These are phyloP conservation scores for Aspergillus texensis DNA, from an alignment of 2,329 filamentous ascomycete species.

Conservation along the genomic window DNA sequence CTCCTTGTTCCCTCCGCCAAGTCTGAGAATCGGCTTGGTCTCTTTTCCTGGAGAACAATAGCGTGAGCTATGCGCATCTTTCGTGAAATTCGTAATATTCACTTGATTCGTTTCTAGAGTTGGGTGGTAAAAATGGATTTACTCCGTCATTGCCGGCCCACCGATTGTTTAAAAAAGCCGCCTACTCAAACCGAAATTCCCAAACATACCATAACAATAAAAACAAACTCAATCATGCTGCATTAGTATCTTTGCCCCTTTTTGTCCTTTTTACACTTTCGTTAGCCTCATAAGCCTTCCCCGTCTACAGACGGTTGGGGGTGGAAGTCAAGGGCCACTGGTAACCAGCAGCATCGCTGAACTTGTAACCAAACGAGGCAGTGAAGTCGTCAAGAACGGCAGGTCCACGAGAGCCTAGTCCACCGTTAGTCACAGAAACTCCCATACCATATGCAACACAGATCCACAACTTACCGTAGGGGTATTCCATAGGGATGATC, in stretches of 20 bases:
- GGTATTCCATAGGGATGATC: conserved; percentile 99
- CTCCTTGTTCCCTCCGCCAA: background rate
- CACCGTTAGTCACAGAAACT: conserved; percentile 11
- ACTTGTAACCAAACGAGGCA: conserved; percentile 97
- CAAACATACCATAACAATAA: conserved; percentile 17
- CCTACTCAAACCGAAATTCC: conserved; percentile 18
- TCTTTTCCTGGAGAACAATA: background rate
- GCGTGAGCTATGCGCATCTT: background rate
- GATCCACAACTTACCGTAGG: conserved; percentile 75
- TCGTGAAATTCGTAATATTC: conserved; percentile 16
- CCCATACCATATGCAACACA: background rate
- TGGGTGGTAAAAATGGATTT: conserved; percentile 5
- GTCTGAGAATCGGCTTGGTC: background rate
- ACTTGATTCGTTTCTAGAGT: conserved; percentile 24
- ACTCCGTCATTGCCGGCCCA: background rate
- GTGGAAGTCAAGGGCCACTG: conserved; percentile 84
- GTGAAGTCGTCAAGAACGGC: conserved; percentile 98
- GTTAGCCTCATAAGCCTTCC: conserved; percentile 4
- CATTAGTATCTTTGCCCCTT: conserved; percentile 17
- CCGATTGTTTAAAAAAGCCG: conserved; percentile 8
- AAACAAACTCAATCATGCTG: conserved; percentile 21
- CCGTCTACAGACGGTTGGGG: conserved; percentile 76
- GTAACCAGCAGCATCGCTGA: conserved; percentile 93
- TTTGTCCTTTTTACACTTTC: conserved; percentile 16
- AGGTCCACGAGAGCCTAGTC: conserved; percentile 86